Evolutionary conservation across 2,329 filamentous ascomycete species (phyloP).

Genomic region (Magnaporthiopsis rhizophila): DNA sequence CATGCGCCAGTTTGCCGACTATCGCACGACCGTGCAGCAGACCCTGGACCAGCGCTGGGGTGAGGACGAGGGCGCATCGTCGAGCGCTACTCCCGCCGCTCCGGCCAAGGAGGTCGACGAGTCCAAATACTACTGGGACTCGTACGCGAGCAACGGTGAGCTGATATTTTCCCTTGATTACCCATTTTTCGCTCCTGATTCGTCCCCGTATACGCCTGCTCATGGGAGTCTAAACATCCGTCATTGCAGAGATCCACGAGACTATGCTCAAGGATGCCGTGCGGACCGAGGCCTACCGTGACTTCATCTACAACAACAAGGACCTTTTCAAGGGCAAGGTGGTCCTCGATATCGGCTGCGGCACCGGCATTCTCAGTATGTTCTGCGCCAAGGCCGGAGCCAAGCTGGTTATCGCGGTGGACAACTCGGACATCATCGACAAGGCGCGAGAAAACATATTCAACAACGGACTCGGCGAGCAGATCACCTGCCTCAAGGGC

Average conservation of each 20-base stretch:
- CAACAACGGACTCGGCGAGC: constrained; percentile 65
- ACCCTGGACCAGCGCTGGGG: constrained; percentile 60
- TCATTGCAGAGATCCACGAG: constrained; percentile 72
- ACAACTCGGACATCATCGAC: constrained; percentile 84
- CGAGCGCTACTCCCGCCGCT: constrained; percentile 10
- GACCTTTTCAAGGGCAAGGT: constrained; percentile 77
- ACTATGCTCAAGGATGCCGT: constrained; percentile 90
- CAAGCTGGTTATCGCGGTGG: constrained; percentile 78
- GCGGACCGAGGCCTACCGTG: constrained; percentile 84
- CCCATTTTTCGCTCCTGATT: background rate
- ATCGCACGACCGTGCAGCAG: constrained; percentile 56
- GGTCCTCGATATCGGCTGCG: constrained; percentile 86
- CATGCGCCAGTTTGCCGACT: constrained; percentile 55
- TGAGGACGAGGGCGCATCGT: constrained; percentile 34
- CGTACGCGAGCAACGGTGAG: constrained; percentile 53
- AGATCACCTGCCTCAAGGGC: constrained; percentile 73
- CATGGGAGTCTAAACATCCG: background rate
- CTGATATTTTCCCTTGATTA: constrained; percentile 1
- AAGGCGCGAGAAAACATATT: constrained; percentile 80
- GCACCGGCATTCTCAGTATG: constrained; percentile 77
- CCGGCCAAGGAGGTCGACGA: constrained; percentile 24
- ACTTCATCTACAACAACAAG: constrained; percentile 92
- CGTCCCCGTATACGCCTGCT: background rate
- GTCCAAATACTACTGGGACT: constrained; percentile 50
- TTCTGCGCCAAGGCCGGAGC: constrained; percentile 90